A percentile compares a stretch with the other conserved stretches of the same genome.
phyloP scores from a whole-genome alignment of 106 monocot species.

The Gastrodia elata region DNA sequence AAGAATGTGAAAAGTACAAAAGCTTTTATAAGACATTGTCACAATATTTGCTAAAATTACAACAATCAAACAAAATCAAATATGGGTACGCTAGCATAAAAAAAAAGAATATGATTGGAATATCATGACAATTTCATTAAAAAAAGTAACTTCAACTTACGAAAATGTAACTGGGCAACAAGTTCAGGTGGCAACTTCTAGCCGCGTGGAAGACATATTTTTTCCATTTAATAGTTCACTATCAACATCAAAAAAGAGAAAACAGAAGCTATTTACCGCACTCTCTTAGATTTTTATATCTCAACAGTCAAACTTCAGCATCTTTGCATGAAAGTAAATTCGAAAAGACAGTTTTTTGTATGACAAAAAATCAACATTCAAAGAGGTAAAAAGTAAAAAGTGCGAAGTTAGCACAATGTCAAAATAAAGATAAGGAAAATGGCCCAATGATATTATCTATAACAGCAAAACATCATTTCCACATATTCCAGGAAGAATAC shows the following conservation, averaged over 20 bases:
- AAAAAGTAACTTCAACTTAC: no score
- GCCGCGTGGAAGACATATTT: not conserved
- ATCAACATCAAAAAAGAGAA: not conserved
- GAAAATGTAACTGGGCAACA: no score
- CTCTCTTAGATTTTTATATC: not conserved
- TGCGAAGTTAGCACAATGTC: not conserved
- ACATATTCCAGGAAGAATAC: not conserved
- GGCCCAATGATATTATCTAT: not conserved
- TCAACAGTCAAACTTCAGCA: not conserved
- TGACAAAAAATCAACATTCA: not conserved
- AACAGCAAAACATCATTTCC: not conserved
- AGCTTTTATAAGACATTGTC: not conserved
- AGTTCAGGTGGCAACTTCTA: no score
- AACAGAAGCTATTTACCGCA: not conserved
- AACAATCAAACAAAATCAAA: not conserved
- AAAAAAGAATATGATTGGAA: not conserved
- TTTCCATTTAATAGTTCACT: not conserved
- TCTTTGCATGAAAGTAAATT: not conserved
- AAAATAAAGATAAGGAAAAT: not conserved
- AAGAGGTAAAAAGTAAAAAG: not conserved
- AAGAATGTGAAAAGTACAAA: not conserved
- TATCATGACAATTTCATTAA: no score
- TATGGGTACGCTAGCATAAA: not conserved
- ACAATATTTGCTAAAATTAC: not conserved
- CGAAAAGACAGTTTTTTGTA: not conserved